These are phyloP conservation scores for Fusarium sp. DNA, from an alignment of 2,329 filamentous ascomycete species.

Conservation along the genomic window DNA sequence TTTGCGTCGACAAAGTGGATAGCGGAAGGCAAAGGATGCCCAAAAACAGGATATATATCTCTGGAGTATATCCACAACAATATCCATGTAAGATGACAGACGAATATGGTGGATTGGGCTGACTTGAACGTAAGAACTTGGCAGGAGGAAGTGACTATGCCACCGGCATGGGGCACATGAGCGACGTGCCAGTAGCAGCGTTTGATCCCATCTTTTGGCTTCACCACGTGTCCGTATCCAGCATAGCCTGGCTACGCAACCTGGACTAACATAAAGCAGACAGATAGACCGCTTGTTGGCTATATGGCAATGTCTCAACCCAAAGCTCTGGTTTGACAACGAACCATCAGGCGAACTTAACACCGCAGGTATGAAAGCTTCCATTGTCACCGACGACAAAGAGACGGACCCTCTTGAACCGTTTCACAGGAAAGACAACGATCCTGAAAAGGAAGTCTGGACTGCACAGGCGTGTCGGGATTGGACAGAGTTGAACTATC, in stretches of 20 bases:
- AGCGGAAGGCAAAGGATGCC: neutral
- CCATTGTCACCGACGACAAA: neutral
- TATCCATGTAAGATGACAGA: neutral
- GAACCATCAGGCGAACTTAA: rapidly evolving
- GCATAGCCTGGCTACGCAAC: too few species aligned
- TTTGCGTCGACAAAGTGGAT: constrained; percentile 5
- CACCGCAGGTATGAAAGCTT: rapidly evolving
- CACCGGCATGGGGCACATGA: neutral
- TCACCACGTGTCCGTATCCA: neutral
- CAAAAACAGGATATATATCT: neutral
- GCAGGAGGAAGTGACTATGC: neutral
- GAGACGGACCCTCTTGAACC: neutral
- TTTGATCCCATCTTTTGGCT: constrained; percentile 11
- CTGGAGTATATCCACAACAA: constrained; percentile 17
- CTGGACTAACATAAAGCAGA: neutral
- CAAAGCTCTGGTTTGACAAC: neutral
- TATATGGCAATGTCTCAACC: neutral
- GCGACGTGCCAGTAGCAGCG: neutral
- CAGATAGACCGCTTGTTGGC: neutral
- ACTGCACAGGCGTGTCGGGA: neutral
- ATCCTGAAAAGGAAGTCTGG: neutral
- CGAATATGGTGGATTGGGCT: rapidly evolving
- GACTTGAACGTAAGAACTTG: neutral
- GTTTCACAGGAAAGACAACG: neutral
- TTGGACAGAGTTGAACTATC: neutral